phyloP scores from a whole-genome alignment of 495 filamentous ascomycete genomes.

The Delitschia confertaspora region DNA sequence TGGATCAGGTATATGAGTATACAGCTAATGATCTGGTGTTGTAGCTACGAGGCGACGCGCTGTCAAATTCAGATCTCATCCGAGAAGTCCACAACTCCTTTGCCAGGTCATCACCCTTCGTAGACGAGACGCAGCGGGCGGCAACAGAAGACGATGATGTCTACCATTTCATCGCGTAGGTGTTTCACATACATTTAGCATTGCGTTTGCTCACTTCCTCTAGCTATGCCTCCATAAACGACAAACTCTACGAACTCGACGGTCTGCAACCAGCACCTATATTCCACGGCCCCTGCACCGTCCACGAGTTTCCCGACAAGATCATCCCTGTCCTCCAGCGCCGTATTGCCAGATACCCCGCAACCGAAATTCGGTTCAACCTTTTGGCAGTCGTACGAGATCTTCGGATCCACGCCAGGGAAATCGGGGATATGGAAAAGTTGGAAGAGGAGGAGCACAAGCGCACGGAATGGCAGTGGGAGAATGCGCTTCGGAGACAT shows the following conservation, averaged over 20 bases:
- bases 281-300: conserved; percentile 64
- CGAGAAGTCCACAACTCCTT: conserved; percentile 91
- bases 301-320: conserved; percentile 63
- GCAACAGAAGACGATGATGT: conserved; percentile 62
- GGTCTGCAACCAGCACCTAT: conserved; percentile 90
- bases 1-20: neutral
- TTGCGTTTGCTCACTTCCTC: too few species aligned
- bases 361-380: conserved; percentile 88
- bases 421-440: conserved; percentile 73
- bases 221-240: conserved; percentile 67
- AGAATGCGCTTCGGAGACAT: conserved; percentile 85
- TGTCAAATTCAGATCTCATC: conserved; percentile 69
- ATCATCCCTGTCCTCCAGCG: conserved; percentile 80
- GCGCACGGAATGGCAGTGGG: conserved; percentile 81
- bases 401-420: conserved; percentile 60
- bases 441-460: conserved; percentile 76
- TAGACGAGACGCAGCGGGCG: conserved; percentile 68
- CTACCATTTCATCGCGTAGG: conserved; percentile 87
- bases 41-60: conserved; percentile 53
- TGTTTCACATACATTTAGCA: neutral
- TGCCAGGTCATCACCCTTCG: conserved; percentile 77
- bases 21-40: neutral
- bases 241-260: conserved; percentile 84
- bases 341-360: conserved; percentile 76
- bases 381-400: conserved; percentile 86